Conservation (phyloP, 768 basidiomycete genomes). For the Leccinum ochraceum region DNA sequence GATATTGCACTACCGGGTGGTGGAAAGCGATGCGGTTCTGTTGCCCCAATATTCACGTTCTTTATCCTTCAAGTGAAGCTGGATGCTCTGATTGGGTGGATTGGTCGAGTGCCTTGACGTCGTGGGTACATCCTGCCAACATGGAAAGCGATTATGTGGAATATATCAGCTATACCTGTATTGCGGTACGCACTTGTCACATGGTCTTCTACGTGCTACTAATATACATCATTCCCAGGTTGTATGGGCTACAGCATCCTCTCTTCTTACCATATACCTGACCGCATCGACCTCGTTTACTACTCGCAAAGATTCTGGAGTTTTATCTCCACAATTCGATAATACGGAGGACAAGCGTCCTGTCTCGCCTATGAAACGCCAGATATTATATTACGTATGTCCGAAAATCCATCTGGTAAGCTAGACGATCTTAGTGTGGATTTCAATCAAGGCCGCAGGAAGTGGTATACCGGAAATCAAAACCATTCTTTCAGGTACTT, state of each 20-base stretch:
- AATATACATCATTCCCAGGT: slow-evolving; percentile 46
- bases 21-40: slow-evolving; percentile 82
- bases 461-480: slow-evolving; percentile 98
- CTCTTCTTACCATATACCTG: slow-evolving; percentile 79
- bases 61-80: slow-evolving; percentile 28
- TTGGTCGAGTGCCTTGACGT: slow-evolving; percentile 65
- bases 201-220: not conserved
- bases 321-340: slow-evolving; percentile 51
- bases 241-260: slow-evolving; percentile 67
- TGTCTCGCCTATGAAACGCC: slow-evolving; percentile 47
- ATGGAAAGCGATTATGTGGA: slow-evolving; percentile 48
- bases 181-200: slow-evolving; percentile 66
- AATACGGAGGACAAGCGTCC: slow-evolving; percentile 28
- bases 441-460: slow-evolving; percentile 72
- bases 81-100: slow-evolving; percentile 69
- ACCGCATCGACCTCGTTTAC: slow-evolving; percentile 88
- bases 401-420: not conserved
- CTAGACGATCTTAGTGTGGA: slow-evolving; percentile 17
- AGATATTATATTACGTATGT: slow-evolving; percentile 82
- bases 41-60: slow-evolving; percentile 48
- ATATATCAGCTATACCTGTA: slow-evolving; percentile 65
- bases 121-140: slow-evolving; percentile 19
- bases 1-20: slow-evolving; percentile 73
- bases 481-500: slow-evolving; percentile 78
- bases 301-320: slow-evolving; percentile 88